Conservation (phyloP, 768 basidiomycete species). For the Lentinula edodes region DNA sequence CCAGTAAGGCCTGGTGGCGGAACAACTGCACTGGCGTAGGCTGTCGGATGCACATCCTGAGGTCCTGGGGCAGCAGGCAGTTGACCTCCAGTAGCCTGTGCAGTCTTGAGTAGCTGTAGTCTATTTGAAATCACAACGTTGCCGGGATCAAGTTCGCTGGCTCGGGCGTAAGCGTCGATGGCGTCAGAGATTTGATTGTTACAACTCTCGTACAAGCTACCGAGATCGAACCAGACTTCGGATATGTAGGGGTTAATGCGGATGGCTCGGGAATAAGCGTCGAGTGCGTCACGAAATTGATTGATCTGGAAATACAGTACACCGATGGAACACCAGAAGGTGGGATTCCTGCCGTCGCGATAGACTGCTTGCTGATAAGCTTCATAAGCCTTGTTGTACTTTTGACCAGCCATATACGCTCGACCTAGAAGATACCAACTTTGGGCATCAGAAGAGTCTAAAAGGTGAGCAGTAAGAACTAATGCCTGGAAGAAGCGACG, state of each 20-base stretch:
- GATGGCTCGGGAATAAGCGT: constrained; percentile 98
- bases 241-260: constrained; percentile 97
- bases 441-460: constrained; percentile 93
- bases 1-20: constrained; percentile 67
- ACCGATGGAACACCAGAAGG: constrained; percentile 99
- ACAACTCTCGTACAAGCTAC: constrained; percentile 94
- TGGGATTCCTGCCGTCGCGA: constrained; percentile 97
- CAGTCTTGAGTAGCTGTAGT: constrained; percentile 70
- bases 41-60: constrained; percentile 94
- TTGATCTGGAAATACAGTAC: constrained; percentile 99
- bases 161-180: constrained; percentile 95
- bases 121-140: constrained; percentile 83
- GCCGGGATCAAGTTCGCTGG: constrained; percentile 85
- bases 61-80: constrained; percentile 87
- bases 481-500: not conserved
- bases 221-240: constrained; percentile 96
- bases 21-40: constrained; percentile 76
- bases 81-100: constrained; percentile 68
- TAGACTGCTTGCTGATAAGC: constrained; percentile 99
- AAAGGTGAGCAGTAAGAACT: not conserved
- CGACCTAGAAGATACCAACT: constrained; percentile 99
- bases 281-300: constrained; percentile 97
- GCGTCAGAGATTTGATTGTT: constrained; percentile 99
- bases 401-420: constrained; percentile 97
- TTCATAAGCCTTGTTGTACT: constrained; percentile 99